Evolutionary conservation across 805 yeast genomes (phyloP), one percentile per base, ranked within the genome.

Genomic region (Wickerhamiella occidentalis): DNA sequence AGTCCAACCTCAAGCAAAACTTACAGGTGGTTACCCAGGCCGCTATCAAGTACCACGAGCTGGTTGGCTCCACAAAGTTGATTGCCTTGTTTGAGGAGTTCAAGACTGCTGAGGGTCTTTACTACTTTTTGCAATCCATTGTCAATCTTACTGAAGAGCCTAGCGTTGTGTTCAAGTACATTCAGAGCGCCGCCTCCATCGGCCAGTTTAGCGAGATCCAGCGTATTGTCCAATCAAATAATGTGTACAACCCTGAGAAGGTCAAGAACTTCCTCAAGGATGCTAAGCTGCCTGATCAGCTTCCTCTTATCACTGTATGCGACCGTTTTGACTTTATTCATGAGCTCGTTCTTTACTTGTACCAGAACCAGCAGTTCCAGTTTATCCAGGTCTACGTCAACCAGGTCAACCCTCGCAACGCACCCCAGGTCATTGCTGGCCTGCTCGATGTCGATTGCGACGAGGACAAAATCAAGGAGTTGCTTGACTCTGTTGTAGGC

Each of bases 301-400:
- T 92, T 54, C 98, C 99, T 45, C 77, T 92, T 67, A 88, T 94
- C 58, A 84, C 94, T 65, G 96, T 92, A 45, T 88, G 96, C 69
- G 97, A 92, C 71, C 79, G 96, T 63, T 85, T 74, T 70, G 74
- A 80, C 65, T 92, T 79, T 65, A 86, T 88, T 49, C 97, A 92
- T 66, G 99, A 92, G 67, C 77, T 92, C 70, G 80, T 92, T 51
- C 75, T 92, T 61, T 92, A 84, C 70, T 75, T 92, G 65, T 92
- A 92, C 80, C 92, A 90, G 72, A 85, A 88, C 69, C 88, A 90
- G 67, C 90, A 80, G 69, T 85, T 87, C 78, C 87, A 92, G 68
- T 92, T 90, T 60, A 92, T 92, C 67, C 97, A 92, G 71, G 95
- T 92, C 45, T 92, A 90, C 62, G 98, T 92, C 50, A 97, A 92